Base-by-base conservation (phyloP, 2,329 filamentous ascomycete genomes). In the Venturia pyrina region DNA sequence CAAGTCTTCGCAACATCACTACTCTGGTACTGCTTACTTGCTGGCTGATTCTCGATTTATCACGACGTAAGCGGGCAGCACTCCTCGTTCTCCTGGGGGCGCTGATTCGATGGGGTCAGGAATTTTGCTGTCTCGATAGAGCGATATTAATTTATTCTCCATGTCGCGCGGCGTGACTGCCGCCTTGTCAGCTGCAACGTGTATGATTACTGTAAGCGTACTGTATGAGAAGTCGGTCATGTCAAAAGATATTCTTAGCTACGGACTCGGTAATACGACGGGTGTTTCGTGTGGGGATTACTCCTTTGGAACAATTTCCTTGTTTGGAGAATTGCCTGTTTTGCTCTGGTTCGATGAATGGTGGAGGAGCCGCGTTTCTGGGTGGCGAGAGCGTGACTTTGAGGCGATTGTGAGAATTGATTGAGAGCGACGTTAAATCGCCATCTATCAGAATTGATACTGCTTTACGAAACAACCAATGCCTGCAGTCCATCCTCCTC, bases 241-340 rank as follows among this genome's bases (percentile, higher is more conserved):
- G 46, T 21, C 21, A 2, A 50, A 50, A n/a, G 5, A 50, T 50
- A 50, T 5, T 8, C 5, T 21, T 48, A 17, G 15, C 44, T 8
- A 48, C 2, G 28, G 11, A 1, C 3, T 28, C 48, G 7, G 11
- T 53, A 32, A 28, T 53, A 53, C 24, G 50, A 34, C 17, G n/a
- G 21, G 24, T n/a, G 46, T 50, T 50, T 50, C 13, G 46, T 50
- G 46, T 50, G 46, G 46, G 50, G 24, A 59, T 59, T 59, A 59
- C 53, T 59, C 32, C 53, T 40, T 59, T 59, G 15, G 53, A 37
- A 34, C 28, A 59, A 59, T 59, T 59, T 34, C 53, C 53, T 59
- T 59, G 28, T 59, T 59, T 59, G 53, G 53, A 59, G 53, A 59
- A 59, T 59, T 59, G 28, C 53, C 53, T 24, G 53, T 59, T 59